Evolutionary conservation across 2,329 filamentous ascomycete species (phyloP).

Genomic region (Blumeriella jaapii): DNA sequence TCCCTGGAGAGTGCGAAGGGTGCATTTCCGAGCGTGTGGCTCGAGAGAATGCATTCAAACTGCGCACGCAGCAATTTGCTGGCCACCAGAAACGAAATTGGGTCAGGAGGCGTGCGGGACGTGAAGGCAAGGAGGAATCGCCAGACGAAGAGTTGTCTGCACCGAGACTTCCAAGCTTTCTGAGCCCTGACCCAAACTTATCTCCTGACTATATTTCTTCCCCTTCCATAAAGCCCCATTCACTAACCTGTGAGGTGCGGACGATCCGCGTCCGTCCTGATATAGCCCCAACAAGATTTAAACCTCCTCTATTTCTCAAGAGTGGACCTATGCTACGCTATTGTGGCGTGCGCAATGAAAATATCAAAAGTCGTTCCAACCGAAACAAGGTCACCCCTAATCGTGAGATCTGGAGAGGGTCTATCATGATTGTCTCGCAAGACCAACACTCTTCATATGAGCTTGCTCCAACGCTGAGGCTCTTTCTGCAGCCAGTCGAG

Average conservation of each 20-base stretch:
- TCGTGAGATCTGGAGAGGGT: conserved; percentile 83
- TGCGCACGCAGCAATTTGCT: conserved; percentile 3
- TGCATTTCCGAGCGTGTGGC: conserved; percentile 12
- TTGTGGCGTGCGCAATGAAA: conserved; percentile 65
- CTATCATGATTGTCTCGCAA: conserved; percentile 86
- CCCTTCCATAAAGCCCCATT: conserved; percentile 15
- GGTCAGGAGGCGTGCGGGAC: conserved; percentile 3
- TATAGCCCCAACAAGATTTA: conserved; percentile 55
- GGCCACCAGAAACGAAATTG: conserved; percentile 7
- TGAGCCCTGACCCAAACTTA: background rate
- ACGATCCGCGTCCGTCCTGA: conserved; percentile 26
- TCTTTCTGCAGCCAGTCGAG: conserved; percentile 82
- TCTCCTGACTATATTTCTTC: background rate
- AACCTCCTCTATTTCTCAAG: conserved; percentile 72
- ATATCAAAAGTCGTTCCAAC: conserved; percentile 29
- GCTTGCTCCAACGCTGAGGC: conserved; percentile 64
- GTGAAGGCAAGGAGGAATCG: background rate
- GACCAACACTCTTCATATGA: conserved; percentile 76
- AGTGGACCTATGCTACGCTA: conserved; percentile 87
- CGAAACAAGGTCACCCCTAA: conserved; percentile 33
- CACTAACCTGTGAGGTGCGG: conserved; percentile 28
- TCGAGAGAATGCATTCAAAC: conserved; percentile 3
- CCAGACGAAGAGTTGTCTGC: background rate
- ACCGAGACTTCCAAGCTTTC: background rate
- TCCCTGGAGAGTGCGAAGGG: conserved; percentile 10